Conservation (phyloP, 2,329 filamentous ascomycete species). For the Nemania diffusa region DNA sequence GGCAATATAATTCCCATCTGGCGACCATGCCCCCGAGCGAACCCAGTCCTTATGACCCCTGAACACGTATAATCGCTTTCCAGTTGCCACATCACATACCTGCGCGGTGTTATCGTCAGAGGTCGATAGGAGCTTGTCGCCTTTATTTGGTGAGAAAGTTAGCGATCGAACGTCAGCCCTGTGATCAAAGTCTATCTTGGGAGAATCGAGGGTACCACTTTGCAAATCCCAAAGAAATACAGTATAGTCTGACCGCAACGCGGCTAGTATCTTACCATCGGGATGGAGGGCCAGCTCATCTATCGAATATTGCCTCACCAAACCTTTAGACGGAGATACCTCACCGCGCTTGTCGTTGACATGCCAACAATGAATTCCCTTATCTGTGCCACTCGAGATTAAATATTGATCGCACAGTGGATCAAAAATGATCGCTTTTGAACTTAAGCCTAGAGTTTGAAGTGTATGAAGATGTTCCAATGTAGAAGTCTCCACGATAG, state of each 20-base stretch:
- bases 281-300: neutral
- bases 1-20: neutral
- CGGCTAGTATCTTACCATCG: neutral
- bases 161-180: neutral
- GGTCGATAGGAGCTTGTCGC: neutral
- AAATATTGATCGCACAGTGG: neutral
- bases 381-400: neutral
- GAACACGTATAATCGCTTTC: neutral
- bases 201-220: neutral
- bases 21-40: slow-evolving; percentile 1
- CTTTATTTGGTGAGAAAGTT: neutral
- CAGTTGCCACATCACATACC: neutral
- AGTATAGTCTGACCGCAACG: neutral
- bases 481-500: neutral
- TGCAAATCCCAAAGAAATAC: neutral
- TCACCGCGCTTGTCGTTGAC: neutral
- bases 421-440: neutral
- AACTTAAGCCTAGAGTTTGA: neutral
- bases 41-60: neutral
- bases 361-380: neutral
- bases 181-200: neutral
- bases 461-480: neutral
- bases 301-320: neutral
- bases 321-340: neutral
- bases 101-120: neutral